These are phyloP conservation scores for Triangularia verruculosa DNA, from an alignment of 2,329 filamentous ascomycete species.

Conservation along the genomic window DNA sequence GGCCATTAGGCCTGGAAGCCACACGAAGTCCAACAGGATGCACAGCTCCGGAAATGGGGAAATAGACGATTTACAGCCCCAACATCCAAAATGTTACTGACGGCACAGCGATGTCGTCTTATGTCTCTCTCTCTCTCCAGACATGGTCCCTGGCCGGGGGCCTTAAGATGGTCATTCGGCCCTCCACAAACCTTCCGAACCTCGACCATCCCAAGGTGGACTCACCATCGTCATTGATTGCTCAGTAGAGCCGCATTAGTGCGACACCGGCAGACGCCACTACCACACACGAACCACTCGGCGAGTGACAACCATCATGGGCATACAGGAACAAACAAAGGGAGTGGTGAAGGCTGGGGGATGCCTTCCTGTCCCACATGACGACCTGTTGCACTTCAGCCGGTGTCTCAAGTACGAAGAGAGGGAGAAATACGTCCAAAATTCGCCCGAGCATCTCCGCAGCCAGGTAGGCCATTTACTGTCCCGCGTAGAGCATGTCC, in stretches of 20 bases:
- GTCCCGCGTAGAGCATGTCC: constrained; percentile 12
- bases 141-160: neutral
- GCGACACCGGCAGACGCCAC: neutral
- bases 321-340: neutral
- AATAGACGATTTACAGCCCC: neutral
- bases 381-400: constrained; percentile 12
- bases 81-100: neutral
- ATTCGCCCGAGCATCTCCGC: constrained; percentile 8
- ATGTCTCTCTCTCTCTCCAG: neutral
- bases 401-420: constrained; percentile 12
- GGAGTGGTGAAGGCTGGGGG: constrained; percentile 1
- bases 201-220: neutral
- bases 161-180: neutral
- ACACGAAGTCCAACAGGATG: neutral
- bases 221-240: neutral
- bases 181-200: neutral
- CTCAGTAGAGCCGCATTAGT: neutral
- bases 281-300: neutral
- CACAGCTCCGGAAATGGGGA: neutral
- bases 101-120: neutral
- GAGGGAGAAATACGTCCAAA: constrained; percentile 12
- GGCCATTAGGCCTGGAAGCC: neutral
- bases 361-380: constrained; percentile 12
- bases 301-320: neutral
- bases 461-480: constrained; percentile 10